Evolutionary conservation across 2,329 filamentous ascomycete species (phyloP).

Genomic region (Scytalidium sp.): DNA sequence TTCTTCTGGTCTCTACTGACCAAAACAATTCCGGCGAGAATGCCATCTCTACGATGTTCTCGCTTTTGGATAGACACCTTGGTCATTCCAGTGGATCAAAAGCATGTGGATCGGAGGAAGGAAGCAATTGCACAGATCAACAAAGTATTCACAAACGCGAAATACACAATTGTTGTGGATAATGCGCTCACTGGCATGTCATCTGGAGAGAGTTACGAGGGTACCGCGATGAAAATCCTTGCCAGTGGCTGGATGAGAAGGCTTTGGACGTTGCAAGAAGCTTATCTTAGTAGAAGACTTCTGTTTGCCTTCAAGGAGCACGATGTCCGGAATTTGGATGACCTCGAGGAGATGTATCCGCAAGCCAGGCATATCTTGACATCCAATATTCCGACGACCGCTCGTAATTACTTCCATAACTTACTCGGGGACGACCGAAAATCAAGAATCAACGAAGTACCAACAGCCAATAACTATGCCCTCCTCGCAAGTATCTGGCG

Average conservation of each 20-base stretch:
- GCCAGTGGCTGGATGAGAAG: conserved; percentile 9
- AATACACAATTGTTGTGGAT: conserved; percentile 5
- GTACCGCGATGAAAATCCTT: conserved; percentile 7
- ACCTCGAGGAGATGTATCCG: conserved; percentile 1
- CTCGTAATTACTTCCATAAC: too few relatives aligned
- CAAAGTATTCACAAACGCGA: conserved; percentile 1
- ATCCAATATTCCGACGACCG: too few relatives aligned
- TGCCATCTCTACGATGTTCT: neutral
- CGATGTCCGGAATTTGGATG: neutral
- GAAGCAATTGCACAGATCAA: conserved; percentile 7
- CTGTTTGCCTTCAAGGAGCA: conserved; percentile 2
- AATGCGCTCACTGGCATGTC: conserved; percentile 1
- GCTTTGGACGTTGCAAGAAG: conserved; percentile 9
- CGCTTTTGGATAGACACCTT: conserved; percentile 9
- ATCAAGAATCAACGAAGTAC: neutral
- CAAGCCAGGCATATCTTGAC: too few relatives aligned
- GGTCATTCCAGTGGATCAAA: conserved; percentile 1
- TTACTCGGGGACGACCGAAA: too few relatives aligned
- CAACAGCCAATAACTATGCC: neutral
- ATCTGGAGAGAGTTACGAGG: neutral
- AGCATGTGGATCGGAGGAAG: neutral
- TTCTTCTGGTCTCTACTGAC: conserved; percentile 1
- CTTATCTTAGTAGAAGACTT: conserved; percentile 3
- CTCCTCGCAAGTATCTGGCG: conserved; percentile 4
- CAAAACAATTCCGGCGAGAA: neutral